Percentiles rank a stretch among this genome's conserved stretches.
These are phyloP conservation scores for Penicillium tannophilum DNA, from an alignment of 495 filamentous ascomycete genomes.

Conservation along the genomic window DNA sequence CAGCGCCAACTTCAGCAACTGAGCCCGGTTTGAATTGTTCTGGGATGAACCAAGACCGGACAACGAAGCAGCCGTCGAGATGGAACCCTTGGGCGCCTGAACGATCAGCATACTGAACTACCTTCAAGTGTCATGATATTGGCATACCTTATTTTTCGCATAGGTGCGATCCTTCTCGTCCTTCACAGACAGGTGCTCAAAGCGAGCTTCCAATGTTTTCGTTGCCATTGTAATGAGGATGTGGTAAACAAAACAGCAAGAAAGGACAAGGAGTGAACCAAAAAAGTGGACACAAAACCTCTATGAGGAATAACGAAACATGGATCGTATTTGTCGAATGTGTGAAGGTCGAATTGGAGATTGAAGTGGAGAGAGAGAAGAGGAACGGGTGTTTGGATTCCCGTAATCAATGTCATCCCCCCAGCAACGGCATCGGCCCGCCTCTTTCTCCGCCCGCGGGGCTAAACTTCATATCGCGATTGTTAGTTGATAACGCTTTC, in stretches of 20 bases:
- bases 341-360: slow-evolving; percentile 8
- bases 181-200: slow-evolving; percentile 79
- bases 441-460: slow-evolving; percentile 46
- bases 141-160: slow-evolving; percentile 69
- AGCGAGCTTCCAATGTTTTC: slow-evolving; percentile 71
- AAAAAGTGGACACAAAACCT: background rate
- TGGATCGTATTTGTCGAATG: slow-evolving; percentile 1
- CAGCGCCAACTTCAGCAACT: slow-evolving; percentile 79
- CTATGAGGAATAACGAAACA: background rate
- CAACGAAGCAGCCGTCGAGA: slow-evolving; percentile 53
- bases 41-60: slow-evolving; percentile 57
- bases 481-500: slow-evolving; percentile 11
- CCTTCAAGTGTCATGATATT: background rate
- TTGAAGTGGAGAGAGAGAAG: slow-evolving; percentile 22
- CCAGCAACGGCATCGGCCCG: slow-evolving; percentile 44
- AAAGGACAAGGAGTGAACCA: slow-evolving; percentile 3
- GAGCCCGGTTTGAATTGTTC: slow-evolving; percentile 64
- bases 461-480: slow-evolving; percentile 23
- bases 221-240: slow-evolving; percentile 50
- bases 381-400: slow-evolving; percentile 34
- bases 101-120: slow-evolving; percentile 31
- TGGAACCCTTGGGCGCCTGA: slow-evolving; percentile 34
- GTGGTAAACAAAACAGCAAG: background rate
- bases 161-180: slow-evolving; percentile 68
- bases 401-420: slow-evolving; percentile 30